These are phyloP conservation scores for Kodamaea arcana DNA, from an alignment of 1,139 yeast genomes.

Conservation along the genomic window DNA sequence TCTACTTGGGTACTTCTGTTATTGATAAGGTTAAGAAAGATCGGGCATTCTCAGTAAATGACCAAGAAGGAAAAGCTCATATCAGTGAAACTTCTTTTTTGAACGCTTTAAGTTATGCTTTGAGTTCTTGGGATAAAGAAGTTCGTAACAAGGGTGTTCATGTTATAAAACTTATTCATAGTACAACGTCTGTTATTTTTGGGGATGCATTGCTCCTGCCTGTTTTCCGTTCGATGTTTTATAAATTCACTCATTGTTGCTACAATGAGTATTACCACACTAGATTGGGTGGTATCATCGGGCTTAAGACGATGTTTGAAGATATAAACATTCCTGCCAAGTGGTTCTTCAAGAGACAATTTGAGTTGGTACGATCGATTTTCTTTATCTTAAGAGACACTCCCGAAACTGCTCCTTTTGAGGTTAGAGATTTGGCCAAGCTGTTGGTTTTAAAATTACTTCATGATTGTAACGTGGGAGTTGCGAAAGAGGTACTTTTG, in stretches of 20 bases:
- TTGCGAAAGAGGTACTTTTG: conserved; percentile 54
- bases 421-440: conserved; percentile 69
- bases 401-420: conserved; percentile 81
- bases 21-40: conserved; percentile 67
- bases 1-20: conserved; percentile 72
- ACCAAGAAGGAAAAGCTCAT: conserved; percentile 71
- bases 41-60: conserved; percentile 68
- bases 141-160: conserved; percentile 71
- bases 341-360: conserved; percentile 75
- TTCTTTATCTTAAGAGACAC: conserved; percentile 89
- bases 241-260: conserved; percentile 84
- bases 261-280: conserved; percentile 83
- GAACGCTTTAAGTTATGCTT: conserved; percentile 72
- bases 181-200: conserved; percentile 61
- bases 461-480: conserved; percentile 57
- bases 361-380: conserved; percentile 80
- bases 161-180: conserved; percentile 59
- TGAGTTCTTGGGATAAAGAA: conserved; percentile 69
- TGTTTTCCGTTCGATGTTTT: conserved; percentile 69
- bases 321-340: conserved; percentile 63
- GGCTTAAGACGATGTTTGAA: conserved; percentile 68
- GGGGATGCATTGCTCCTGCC: conserved; percentile 73
- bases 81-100: conserved; percentile 69
- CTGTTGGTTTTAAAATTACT: conserved; percentile 61
- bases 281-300: conserved; percentile 86